phyloP scores from a whole-genome alignment of 2,329 filamentous ascomycete genomes.

The Colletotrichum cereale region DNA sequence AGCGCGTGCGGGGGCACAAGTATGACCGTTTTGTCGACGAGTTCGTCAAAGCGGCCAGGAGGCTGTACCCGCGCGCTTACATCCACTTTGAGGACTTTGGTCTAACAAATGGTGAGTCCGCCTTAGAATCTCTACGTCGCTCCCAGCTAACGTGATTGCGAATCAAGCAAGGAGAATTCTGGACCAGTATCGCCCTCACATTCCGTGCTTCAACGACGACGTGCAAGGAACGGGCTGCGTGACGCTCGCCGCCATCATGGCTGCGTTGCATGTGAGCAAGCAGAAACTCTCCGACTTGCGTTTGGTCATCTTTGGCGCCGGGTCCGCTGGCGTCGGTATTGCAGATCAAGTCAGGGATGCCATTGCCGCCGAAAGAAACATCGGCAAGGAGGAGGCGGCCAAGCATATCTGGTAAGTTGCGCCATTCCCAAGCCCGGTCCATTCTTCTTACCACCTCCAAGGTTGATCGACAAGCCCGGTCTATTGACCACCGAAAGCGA shows the following conservation, averaged over 20 bases:
- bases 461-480: slow-evolving; percentile 86
- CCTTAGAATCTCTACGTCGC: slow-evolving; percentile 3
- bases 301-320: slow-evolving; percentile 83
- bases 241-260: slow-evolving; percentile 84
- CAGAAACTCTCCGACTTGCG: slow-evolving; percentile 76
- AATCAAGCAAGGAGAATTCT: slow-evolving; percentile 75
- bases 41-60: slow-evolving; percentile 77
- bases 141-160: neutral
- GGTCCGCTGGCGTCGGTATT: slow-evolving; percentile 86
- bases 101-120: slow-evolving; percentile 70
- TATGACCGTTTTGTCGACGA: slow-evolving; percentile 84
- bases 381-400: slow-evolving; percentile 78
- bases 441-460: slow-evolving; percentile 46
- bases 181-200: slow-evolving; percentile 78
- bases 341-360: slow-evolving; percentile 87
- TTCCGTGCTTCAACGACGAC: slow-evolving; percentile 92
- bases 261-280: slow-evolving; percentile 77
- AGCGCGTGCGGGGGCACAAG: slow-evolving; percentile 74
- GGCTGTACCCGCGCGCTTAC: slow-evolving; percentile 82
- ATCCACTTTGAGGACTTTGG: slow-evolving; percentile 95
- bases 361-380: slow-evolving; percentile 75
- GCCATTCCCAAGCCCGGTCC: fast-evolving
- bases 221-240: slow-evolving; percentile 92
- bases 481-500: slow-evolving; percentile 75
- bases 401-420: slow-evolving; percentile 79